Evolutionary conservation across 179 eudicot species (phyloP).

Genomic region (Pouteria campechiana): DNA sequence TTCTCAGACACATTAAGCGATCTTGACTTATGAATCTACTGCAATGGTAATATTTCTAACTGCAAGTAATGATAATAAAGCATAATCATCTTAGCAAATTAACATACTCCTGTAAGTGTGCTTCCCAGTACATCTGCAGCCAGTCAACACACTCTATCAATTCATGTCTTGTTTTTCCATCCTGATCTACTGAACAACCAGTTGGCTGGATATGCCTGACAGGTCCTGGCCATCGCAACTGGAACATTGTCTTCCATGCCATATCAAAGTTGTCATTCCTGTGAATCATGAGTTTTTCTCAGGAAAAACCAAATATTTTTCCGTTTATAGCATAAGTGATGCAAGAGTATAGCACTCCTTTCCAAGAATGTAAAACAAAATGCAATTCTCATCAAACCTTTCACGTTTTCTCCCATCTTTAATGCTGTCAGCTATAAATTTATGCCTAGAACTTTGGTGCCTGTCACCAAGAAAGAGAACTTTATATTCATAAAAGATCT

Average conservation of each 20-base stretch:
- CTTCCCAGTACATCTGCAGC: conserved; percentile 84
- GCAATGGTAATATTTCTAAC: no score
- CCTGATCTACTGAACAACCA: conserved; percentile 11
- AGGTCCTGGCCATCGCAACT: conserved; percentile 49
- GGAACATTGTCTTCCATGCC: conserved; percentile 49
- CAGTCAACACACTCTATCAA: conserved; percentile 34
- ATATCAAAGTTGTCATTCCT: conserved; percentile 48
- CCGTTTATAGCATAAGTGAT: neutral
- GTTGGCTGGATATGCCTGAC: conserved; percentile 8
- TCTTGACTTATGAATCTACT: no score
- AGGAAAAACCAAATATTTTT: neutral
- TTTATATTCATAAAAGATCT: neutral
- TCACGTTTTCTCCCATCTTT: conserved; percentile 46
- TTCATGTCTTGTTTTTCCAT: conserved; percentile 8
- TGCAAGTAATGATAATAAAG: neutral
- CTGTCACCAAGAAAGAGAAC: conserved; percentile 19
- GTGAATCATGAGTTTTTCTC: conserved; percentile 6
- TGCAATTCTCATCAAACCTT: conserved; percentile 17
- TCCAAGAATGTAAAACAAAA: neutral
- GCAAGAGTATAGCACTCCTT: neutral
- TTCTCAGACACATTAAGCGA: no score
- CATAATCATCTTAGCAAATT: neutral
- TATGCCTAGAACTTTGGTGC: conserved; percentile 23
- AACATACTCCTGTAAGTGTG: conserved; percentile 76
- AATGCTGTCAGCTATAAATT: conserved; percentile 17